Evolutionary conservation across 768 basidiomycete genomes (phyloP).

Genomic region (Cyclocybe cylindracea): DNA sequence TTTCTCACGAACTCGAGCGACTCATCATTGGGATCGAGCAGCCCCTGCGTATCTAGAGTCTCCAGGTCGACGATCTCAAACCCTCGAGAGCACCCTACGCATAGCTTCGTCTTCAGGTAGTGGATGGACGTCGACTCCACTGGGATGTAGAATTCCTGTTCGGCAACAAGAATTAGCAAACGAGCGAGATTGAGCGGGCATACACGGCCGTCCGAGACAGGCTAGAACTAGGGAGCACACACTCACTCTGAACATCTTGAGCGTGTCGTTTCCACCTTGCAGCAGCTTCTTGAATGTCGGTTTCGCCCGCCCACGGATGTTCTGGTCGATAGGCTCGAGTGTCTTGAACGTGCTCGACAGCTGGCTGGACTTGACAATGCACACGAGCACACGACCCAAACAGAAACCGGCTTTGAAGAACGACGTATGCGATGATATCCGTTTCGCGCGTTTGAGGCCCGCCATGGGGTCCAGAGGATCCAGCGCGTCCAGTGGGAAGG

Average conservation of each 20-base stretch:
- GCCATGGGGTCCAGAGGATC: conserved; percentile 89
- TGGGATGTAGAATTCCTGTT: conserved; percentile 97
- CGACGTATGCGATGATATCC: conserved; percentile 93
- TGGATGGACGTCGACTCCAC: conserved; percentile 96
- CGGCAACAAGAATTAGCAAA: not conserved
- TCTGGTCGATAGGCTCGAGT: conserved; percentile 94
- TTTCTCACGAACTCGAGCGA: conserved; percentile 93
- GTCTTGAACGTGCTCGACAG: conserved; percentile 97
- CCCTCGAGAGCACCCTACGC: conserved; percentile 95
- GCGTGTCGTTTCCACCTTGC: conserved; percentile 93
- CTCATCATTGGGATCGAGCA: conserved; percentile 90
- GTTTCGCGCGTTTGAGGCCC: conserved; percentile 90
- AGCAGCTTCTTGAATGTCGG: conserved; percentile 94
- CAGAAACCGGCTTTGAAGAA: conserved; percentile 98
- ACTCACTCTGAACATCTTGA: conserved; percentile 84
- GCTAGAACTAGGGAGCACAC: not conserved
- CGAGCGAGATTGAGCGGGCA: not conserved
- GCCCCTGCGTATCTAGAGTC: conserved; percentile 93
- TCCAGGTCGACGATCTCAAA: conserved; percentile 99
- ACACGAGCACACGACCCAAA: conserved; percentile 87
- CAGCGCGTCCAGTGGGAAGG: conserved; percentile 92
- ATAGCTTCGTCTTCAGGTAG: conserved; percentile 95
- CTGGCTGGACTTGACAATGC: conserved; percentile 94
- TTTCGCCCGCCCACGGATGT: conserved; percentile 72
- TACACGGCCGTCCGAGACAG: no score